Evolutionary conservation across 371 early-diverging fungal genomes (phyloP).

Genomic region (Mortierella sp.): DNA sequence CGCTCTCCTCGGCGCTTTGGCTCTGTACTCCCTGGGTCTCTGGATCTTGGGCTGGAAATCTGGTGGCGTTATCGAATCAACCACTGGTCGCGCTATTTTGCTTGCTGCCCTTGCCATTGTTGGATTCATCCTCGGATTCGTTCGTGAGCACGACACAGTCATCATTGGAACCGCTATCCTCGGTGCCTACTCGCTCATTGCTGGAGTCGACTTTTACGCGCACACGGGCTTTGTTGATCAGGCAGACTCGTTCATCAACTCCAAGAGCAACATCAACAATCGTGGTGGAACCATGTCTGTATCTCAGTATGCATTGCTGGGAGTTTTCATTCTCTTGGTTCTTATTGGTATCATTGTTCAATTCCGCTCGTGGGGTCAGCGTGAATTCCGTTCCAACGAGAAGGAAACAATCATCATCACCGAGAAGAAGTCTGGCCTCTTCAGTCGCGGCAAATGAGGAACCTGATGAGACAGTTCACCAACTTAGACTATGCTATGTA

Average conservation of each 20-base stretch:
- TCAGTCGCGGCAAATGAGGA: constrained; percentile 7
- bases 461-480: not conserved
- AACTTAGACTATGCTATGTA: not conserved
- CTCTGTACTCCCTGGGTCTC: constrained; percentile 62
- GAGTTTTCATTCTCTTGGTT: constrained; percentile 18
- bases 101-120: constrained; percentile 65
- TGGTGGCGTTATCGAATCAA: constrained; percentile 63
- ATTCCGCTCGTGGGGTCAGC: constrained; percentile 28
- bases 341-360: constrained; percentile 33
- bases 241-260: constrained; percentile 46
- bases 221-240: constrained; percentile 73
- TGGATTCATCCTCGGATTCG: constrained; percentile 64
- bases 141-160: constrained; percentile 65
- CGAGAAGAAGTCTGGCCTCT: constrained; percentile 30
- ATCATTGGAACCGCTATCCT: constrained; percentile 73
- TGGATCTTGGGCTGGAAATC: constrained; percentile 71
- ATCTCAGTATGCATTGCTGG: constrained; percentile 23
- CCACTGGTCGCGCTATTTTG: constrained; percentile 71
- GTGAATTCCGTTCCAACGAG: constrained; percentile 21
- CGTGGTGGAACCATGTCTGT: constrained; percentile 10
- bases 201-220: constrained; percentile 80
- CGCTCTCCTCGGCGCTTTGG: constrained; percentile 73
- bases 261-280: constrained; percentile 21
- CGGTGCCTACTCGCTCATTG: constrained; percentile 75
- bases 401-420: constrained; percentile 13